A percentile compares a stretch with the other conserved stretches of the same genome.
Conservation (phyloP, 352 stramenopile species). For the Phytopythium aichiense region DNA sequence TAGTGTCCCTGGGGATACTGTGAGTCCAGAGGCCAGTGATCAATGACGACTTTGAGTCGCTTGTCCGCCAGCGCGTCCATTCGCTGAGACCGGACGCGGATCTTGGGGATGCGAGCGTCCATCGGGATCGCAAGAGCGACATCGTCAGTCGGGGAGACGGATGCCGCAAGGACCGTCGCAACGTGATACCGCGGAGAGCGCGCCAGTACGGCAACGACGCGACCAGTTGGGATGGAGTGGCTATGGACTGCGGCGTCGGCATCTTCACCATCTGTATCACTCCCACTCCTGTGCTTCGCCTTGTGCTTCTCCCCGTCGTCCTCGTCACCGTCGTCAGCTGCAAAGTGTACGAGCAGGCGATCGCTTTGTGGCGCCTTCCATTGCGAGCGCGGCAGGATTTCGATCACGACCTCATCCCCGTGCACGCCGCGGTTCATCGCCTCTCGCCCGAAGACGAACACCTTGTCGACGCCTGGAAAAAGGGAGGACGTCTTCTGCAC, state of each 20-base stretch:
- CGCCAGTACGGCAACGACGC: conserved; percentile 86
- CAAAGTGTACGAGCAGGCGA: conserved; percentile 68
- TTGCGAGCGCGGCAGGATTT: conserved; percentile 79
- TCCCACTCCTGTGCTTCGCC: neutral
- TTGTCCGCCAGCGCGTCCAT: conserved; percentile 74
- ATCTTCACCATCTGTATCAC: conserved; percentile 5
- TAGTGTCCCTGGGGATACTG: conserved; percentile 83
- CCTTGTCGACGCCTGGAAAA: conserved; percentile 28
- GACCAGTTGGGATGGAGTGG: conserved; percentile 54
- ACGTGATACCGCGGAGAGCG: conserved; percentile 63
- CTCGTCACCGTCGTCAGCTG: conserved; percentile 37
- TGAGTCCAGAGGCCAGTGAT: conserved; percentile 72
- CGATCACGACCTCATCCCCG: conserved; percentile 95
- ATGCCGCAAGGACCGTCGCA: conserved; percentile 68
- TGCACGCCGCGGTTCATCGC: conserved; percentile 97
- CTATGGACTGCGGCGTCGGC: neutral
- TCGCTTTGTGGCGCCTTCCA: conserved; percentile 76
- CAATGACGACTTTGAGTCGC: conserved; percentile 78
- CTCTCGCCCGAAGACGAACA: conserved; percentile 71
- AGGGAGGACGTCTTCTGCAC: conserved; percentile 29
- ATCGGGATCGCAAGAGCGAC: conserved; percentile 77
- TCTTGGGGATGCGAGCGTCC: conserved; percentile 74
- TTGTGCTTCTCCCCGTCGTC: conserved; percentile 18
- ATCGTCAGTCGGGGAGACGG: conserved; percentile 55
- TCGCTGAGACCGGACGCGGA: conserved; percentile 75